Percentiles rank a stretch among this genome's conserved stretches.
Conservation (phyloP, 768 basidiomycete genomes). For the Psilocybe azurescens region DNA sequence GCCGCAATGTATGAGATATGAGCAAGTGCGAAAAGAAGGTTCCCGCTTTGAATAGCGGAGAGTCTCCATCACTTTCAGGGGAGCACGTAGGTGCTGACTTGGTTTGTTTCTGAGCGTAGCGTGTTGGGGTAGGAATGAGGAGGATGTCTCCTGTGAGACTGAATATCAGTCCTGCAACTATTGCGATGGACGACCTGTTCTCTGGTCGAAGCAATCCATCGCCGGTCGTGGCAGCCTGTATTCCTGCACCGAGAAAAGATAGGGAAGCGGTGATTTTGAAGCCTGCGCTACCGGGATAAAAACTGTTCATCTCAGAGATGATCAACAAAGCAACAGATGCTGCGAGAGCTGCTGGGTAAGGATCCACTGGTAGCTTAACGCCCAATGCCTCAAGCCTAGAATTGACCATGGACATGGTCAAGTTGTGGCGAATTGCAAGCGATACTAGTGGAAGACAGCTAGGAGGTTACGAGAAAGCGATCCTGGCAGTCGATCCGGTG, state of each 20-base stretch:
- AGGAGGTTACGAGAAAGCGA: too few relatives aligned
- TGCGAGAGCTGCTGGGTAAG: background rate
- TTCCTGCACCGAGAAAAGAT: slow-evolving; percentile 26
- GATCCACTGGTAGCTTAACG: background rate
- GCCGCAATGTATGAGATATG: slow-evolving; percentile 24
- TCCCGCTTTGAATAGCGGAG: slow-evolving; percentile 25
- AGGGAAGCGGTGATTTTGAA: slow-evolving; percentile 29
- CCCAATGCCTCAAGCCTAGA: background rate
- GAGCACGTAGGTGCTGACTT: background rate
- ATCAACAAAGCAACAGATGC: slow-evolving; percentile 20
- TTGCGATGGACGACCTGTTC: slow-evolving; percentile 17
- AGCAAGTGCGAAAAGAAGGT: slow-evolving; percentile 28
- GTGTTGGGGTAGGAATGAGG: slow-evolving; percentile 24
- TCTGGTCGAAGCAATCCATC: slow-evolving; percentile 5
- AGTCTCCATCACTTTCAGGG: slow-evolving; percentile 20
- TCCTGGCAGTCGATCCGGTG: too few relatives aligned
- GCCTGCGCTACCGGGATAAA: slow-evolving; percentile 25
- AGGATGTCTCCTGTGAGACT: slow-evolving; percentile 29
- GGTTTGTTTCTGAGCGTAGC: slow-evolving; percentile 15
- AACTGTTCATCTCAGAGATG: slow-evolving; percentile 24
- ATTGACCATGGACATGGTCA: too few relatives aligned
- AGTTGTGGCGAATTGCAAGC: too few relatives aligned
- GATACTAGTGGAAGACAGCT: too few relatives aligned
- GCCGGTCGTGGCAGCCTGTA: slow-evolving; percentile 9
- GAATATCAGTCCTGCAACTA: slow-evolving; percentile 26